phyloP scores from a whole-genome alignment of 768 basidiomycete species.

The Termitomyces sp. region DNA sequence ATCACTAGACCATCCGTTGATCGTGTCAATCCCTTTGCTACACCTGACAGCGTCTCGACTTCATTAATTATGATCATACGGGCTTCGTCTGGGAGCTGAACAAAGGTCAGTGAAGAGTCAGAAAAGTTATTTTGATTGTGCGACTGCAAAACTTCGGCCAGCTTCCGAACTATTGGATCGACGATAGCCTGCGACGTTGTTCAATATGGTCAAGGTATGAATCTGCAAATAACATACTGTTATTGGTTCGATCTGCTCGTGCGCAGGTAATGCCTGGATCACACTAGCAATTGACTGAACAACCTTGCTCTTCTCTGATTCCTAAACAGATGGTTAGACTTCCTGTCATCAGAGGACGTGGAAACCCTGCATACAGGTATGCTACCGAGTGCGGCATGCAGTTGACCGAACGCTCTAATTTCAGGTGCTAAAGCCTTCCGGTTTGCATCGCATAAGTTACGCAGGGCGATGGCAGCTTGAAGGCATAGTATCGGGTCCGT shows the following conservation, averaged over 20 bases:
- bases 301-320: constrained; percentile 86
- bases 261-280: constrained; percentile 82
- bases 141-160: constrained; percentile 59
- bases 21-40: constrained; percentile 84
- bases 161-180: constrained; percentile 66
- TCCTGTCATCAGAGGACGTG: not conserved
- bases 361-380: not conserved
- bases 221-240: constrained; percentile 41
- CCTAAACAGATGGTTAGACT: constrained; percentile 34
- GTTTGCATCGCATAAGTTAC: constrained; percentile 89
- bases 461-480: constrained; percentile 77
- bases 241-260: constrained; percentile 74
- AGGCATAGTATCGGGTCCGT: constrained; percentile 61
- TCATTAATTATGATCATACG: constrained; percentile 64
- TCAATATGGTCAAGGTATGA: not conserved
- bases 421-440: constrained; percentile 79
- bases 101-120: not conserved
- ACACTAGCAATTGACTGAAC: constrained; percentile 92
- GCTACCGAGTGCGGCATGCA: constrained; percentile 69
- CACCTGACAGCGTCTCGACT: constrained; percentile 77
- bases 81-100: constrained; percentile 71
- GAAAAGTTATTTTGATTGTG: constrained; percentile 9
- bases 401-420: constrained; percentile 78
- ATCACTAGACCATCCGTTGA: constrained; percentile 64
- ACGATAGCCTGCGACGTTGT: constrained; percentile 57